These are phyloP conservation scores for Kitagawia praeruptora DNA, from an alignment of 129 eudicot genomes.

Conservation along the genomic window DNA sequence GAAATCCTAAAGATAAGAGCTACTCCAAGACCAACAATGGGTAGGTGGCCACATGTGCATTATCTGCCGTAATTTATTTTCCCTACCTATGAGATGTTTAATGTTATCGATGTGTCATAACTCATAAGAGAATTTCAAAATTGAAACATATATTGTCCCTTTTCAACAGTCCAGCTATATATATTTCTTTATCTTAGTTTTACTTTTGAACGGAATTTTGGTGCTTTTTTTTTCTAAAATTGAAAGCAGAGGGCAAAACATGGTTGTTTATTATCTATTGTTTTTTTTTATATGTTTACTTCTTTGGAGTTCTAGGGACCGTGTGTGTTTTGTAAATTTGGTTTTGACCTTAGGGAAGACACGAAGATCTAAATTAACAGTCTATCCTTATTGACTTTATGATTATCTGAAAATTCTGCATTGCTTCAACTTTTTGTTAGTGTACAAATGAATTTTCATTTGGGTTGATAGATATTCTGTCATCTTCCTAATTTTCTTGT, in stretches of 20 bases:
- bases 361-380: neutral
- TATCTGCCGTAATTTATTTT: neutral
- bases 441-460: neutral
- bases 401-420: neutral
- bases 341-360: neutral
- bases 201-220: neutral
- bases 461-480: neutral
- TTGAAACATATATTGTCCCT: neutral
- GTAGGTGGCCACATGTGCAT: constrained; percentile 26
- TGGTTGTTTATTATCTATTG: neutral
- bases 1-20: constrained; percentile 81
- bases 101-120: neutral
- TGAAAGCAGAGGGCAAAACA: neutral
- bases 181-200: neutral
- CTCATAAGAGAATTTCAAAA: neutral
- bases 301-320: neutral
- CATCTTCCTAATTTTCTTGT: neutral
- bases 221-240: neutral
- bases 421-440: neutral
- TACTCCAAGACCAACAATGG: constrained; percentile 76
- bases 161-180: neutral
- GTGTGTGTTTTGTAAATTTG: neutral
- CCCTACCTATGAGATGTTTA: neutral
- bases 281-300: neutral
- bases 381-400: neutral